Base-by-base conservation (phyloP, 805 yeast species). In the Candida nitratophila region DNA sequence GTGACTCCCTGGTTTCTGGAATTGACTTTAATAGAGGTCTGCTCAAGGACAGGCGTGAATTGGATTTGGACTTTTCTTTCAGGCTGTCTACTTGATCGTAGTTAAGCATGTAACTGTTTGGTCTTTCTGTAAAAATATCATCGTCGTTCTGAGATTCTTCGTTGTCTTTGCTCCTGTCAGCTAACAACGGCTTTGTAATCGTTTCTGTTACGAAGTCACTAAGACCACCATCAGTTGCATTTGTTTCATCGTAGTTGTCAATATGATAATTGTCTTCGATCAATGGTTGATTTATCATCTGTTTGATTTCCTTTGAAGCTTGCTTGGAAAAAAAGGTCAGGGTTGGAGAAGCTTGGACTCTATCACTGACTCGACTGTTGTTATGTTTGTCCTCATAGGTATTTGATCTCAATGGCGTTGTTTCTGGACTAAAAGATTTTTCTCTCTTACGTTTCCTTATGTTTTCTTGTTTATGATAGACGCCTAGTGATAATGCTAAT, bases 281-380 rank as follows among this genome's bases (percentile, higher is more conserved):
- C 50, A 3, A 70, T 62, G 1, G 77, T 40, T 74, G 77, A 54
- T 83, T 86, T 58, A 87, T 85, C 88, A 88, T 85, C 15, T 77
- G 73, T 48, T 75, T 68, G 0, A 88, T 81, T 51, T 87, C 96
- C 44, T 78, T 76, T 45, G 79, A 74, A 2, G 96, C 91, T 53
- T 80, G 78, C 41, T 79, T 78, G 0, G 96, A 83, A 56, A 74
- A 83, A 55, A 82, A 65, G 0, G 96, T 89, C 50, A 84, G 73
- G 0, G 96, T 88, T 1, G 95, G 95, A 0, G 95, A 83, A 14
- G 70, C 66, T 9, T 30, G 34, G 3, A 17, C 9, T 26, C 26
- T 37, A n/a, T 20, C 22, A 15, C 14, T 4, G 8, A 5, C 4
- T 20, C 12, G 10, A 20, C 8, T 37, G 21, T 26, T n/a, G 24